Base-by-base conservation (phyloP, 78 protist genomes). In the Polysphondylium violaceum region DNA sequence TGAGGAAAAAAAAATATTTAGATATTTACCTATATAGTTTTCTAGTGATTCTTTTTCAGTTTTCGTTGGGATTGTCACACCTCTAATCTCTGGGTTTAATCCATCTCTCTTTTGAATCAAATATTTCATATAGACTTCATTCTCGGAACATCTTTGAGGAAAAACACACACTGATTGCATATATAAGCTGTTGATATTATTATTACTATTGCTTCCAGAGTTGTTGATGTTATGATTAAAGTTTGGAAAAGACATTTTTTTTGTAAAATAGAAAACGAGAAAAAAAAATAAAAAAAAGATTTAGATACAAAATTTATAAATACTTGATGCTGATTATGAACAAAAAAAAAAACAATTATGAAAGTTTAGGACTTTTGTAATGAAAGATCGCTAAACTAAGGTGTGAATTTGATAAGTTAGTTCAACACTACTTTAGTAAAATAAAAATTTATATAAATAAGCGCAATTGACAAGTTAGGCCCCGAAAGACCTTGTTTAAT, bases 71-170 rank as follows among this genome's bases (percentile, higher is more conserved):
- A 72, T 50, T 31, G 27, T n/a, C 9, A 27, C 44, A 50, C 60
- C 60, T 50, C 41, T 29, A 50, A 72, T 23, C 9, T 16, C 33
- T 23, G 51, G 56, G 11, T 27, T n/a, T 21, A 9, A 7, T 12
- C 77, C 77, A 23, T 51, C 50, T 31, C 35, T 71, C 36, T 71
- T 71, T 50, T 71, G 56, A 31, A 33, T 31, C 50, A 71, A 47
- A 17, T 25, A 41, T 36, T 47, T n/a, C 17, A 71, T 35, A 50
- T 71, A 71, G 16, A 38, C 61, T 31, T 36, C 41, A 71, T 71
- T 71, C 16, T 71, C 50, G 1, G 77, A 71, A 50, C 77, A 71
- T 71, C 77, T 71, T n/a, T 71, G 43, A 19, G 50, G 31, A 64
- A 41, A 64, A 64, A 64, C 41, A 21, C 72, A 64, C 31, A 25